Evolutionary conservation across 2,329 filamentous ascomycete species (phyloP), one percentile per base, ranked within the genome.

Genomic region (Claviceps pazoutovae): DNA sequence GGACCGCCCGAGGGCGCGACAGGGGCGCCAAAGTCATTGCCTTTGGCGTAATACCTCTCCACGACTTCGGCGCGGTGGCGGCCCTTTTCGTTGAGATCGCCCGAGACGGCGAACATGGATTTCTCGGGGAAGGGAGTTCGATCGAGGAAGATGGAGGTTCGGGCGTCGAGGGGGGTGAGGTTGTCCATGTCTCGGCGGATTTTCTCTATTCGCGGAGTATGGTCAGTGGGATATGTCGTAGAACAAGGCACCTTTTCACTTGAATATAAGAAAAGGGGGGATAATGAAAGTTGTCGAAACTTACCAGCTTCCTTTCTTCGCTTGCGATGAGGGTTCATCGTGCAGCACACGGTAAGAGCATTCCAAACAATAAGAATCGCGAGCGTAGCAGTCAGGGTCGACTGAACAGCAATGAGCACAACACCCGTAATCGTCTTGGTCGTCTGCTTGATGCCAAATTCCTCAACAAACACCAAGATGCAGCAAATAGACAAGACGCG

Each of bases 401-500:
- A 87, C 69, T 98, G 93, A 5, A 97, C 77, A n/a, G 83, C 88
- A 58, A 97, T 93, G 54, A 98, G 76, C 16, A 89, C 87, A n/a
- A 97, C 80, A 51, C 93, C 93, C 16, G 88, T 91, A 48, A 97
- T 80, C 0, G 93, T 97, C 73, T 96, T 88, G 9, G 91, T 96
- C 9, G 90, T 95, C 67, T 96, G 84, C 5, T 82, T 78, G 59
- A 98, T 84, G 53, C 86, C 87, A 51, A 98, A 82, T 69, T 97
- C 84, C 64, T 97, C 86, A 30, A 97, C 91, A 61, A 97, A 98
- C 49, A 97, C 75, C 57, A 98, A 71, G 59, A 97, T 88, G 70
- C 90, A 95, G 51, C 80, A 76, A 6, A 96, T 86, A 0, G 91
- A 96, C 49, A 96, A 71, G 13, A 95, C 85, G 44, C 93, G 86